Percentiles rank a stretch among this genome's conserved stretches.
phyloP scores from a whole-genome alignment of 2,329 filamentous ascomycete genomes.

The Fonsecaea erecta region DNA sequence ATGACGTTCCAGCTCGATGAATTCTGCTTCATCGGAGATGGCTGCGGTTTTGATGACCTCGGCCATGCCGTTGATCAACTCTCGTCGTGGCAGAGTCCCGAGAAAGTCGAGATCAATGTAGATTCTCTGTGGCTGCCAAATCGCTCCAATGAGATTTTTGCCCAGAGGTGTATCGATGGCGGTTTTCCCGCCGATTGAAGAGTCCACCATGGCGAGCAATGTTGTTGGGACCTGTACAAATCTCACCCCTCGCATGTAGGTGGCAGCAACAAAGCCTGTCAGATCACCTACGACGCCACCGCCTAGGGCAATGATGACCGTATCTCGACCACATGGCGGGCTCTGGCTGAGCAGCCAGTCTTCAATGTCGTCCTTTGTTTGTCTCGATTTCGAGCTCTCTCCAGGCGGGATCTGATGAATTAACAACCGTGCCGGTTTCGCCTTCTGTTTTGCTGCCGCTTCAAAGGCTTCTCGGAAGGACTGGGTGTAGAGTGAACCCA shows the following conservation, averaged over 20 bases:
- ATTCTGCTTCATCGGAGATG: slow-evolving; percentile 90
- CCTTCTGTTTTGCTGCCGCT: slow-evolving; percentile 42
- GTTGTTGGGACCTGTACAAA: slow-evolving; percentile 98
- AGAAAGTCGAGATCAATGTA: slow-evolving; percentile 94
- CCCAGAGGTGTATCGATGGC: slow-evolving; percentile 95
- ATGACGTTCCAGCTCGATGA: slow-evolving; percentile 79
- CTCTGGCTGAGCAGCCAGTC: slow-evolving; percentile 93
- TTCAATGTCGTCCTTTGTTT: slow-evolving; percentile 93
- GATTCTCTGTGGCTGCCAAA: slow-evolving; percentile 93
- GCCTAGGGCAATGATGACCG: slow-evolving; percentile 89
- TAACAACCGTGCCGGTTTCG: slow-evolving; percentile 68
- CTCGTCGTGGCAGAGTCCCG: slow-evolving; percentile 83
- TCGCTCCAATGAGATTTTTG: slow-evolving; percentile 93
- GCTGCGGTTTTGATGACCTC: slow-evolving; percentile 98
- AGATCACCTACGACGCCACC: slow-evolving; percentile 97
- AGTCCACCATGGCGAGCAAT: slow-evolving; percentile 95
- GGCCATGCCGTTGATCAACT: slow-evolving; percentile 98
- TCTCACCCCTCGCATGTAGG: slow-evolving; percentile 96
- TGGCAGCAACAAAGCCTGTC: slow-evolving; percentile 96
- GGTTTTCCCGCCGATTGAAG: slow-evolving; percentile 96
- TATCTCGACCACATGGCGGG: slow-evolving; percentile 85
- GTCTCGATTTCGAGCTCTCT: slow-evolving; percentile 89
- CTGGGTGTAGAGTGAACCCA: slow-evolving; percentile 79
- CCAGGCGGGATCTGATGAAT: slow-evolving; percentile 87
- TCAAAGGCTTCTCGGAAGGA: slow-evolving; percentile 72